These are phyloP conservation scores for Aspergillus sp. DNA, from an alignment of 2,329 filamentous ascomycete species.

Conservation along the genomic window DNA sequence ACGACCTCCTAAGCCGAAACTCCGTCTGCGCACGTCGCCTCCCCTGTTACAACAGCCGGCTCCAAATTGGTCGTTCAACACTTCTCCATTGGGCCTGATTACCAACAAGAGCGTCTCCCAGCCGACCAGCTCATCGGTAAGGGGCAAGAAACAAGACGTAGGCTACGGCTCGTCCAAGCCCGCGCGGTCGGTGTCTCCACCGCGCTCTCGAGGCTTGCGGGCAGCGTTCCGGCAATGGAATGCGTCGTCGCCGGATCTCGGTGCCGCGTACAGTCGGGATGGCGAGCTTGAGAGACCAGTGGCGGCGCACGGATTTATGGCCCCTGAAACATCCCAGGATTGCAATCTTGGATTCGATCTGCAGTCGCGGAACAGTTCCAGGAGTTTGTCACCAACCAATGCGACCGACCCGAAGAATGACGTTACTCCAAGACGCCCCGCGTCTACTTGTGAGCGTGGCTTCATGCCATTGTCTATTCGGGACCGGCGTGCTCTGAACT, in stretches of 20 bases:
- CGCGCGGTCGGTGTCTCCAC: constrained; percentile 37
- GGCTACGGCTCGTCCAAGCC: constrained; percentile 20
- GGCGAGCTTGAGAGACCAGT: background rate
- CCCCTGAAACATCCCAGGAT: background rate
- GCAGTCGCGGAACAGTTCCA: background rate
- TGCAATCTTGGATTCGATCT: background rate
- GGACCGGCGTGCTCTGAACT: constrained; percentile 35
- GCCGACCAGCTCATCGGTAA: constrained; percentile 26
- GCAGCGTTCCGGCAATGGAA: constrained; percentile 37
- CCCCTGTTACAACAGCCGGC: constrained; percentile 23
- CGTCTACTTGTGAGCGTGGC: constrained; percentile 7
- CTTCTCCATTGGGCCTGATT: constrained; percentile 24
- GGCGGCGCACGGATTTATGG: background rate
- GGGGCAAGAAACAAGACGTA: constrained; percentile 11
- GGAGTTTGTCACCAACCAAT: background rate
- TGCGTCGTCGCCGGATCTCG: constrained; percentile 20
- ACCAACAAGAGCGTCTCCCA: constrained; percentile 33
- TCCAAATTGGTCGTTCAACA: constrained; percentile 25
- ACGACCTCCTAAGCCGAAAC: constrained; percentile 51
- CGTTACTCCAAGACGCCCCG: constrained; percentile 15
- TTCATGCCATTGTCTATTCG: constrained; percentile 30
- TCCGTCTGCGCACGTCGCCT: constrained; percentile 46
- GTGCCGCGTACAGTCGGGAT: constrained; percentile 7
- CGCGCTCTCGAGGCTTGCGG: constrained; percentile 35
- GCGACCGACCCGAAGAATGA: background rate